Conservation (phyloP, 1,284 basidiomycete genomes). For the Sanghuangporus weigelae region DNA sequence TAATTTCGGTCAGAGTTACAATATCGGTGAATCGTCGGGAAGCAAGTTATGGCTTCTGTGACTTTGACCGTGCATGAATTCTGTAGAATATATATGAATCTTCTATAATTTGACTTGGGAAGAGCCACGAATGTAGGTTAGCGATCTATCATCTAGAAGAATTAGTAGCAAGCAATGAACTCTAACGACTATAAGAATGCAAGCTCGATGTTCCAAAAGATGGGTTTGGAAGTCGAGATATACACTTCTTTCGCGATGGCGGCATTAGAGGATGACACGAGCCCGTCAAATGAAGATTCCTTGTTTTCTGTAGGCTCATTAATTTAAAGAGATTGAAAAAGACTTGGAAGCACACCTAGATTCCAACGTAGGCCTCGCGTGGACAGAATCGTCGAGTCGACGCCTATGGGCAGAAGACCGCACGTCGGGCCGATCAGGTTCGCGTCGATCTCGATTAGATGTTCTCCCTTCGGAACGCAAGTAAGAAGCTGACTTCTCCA, state of each 20-base stretch:
- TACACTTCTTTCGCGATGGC: conserved; percentile 66
- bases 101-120: too few species aligned
- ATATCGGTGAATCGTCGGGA: too few species aligned
- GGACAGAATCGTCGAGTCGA: conserved; percentile 67
- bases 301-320: conserved; percentile 40
- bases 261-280: conserved; percentile 92
- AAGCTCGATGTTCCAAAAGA: conserved; percentile 84
- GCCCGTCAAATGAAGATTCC: conserved; percentile 72
- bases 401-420: conserved; percentile 87
- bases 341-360: conserved; percentile 48
- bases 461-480: conserved; percentile 58
- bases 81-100: too few species aligned
- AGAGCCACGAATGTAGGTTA: too few species aligned
- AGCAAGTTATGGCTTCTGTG: too few species aligned
- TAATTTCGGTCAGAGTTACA: too few species aligned
- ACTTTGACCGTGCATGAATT: too few species aligned
- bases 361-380: conserved; percentile 92
- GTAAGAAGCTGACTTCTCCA: neutral
- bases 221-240: conserved; percentile 74
- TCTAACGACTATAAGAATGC: conserved; percentile 6
- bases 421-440: conserved; percentile 80
- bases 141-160: neutral
- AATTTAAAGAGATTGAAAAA: neutral
- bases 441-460: conserved; percentile 73
- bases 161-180: neutral